Evolutionary conservation across 129 eudicot genomes (phyloP), one percentile per base, ranked within the genome.

Genomic region (Deinandra increscens): DNA sequence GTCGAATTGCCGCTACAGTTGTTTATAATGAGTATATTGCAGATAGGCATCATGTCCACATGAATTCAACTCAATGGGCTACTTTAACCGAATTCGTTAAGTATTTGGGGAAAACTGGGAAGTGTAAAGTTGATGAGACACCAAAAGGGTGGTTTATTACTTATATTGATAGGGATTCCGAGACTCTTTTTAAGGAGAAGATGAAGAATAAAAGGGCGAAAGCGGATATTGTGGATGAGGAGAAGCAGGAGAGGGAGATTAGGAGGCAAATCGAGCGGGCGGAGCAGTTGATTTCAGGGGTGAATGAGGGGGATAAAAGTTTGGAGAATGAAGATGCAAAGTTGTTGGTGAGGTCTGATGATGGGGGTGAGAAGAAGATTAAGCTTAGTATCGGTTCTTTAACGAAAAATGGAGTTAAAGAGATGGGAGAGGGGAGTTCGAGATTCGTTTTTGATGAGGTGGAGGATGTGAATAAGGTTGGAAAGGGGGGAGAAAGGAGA

Each of bases 111-210:
- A 61, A 75, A 29, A 81, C 84, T 0, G 98, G 97, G 0, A 89
- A 89, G 79, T 89, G 90, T 69, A 89, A 93, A 60, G 96, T 93
- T 0, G 97, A 93, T 22, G 95, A 89, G 51, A 93, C 98, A 0
- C 91, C 95, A 1, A 89, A 92, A 41, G 98, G 98, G 10, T 92
- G 98, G 98, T 92, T 92, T 69, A 89, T 92, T 4, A 92, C 96
- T 0, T 92, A 92, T 46, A 89, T 88, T 23, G 98, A 92, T 75
- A 37, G 95, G 13, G 98, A 92, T 76, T 89, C 98, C 0, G 98
- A 93, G 81, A 75, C 98, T 0, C 76, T 89, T 7, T 86, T 89
- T 23, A 93, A 89, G 81, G 96, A 89, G 61, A 84, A 72, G 65
- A 44, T 84, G 90, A 93, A 93, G 78, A 86, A 80, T 18, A 92